Evolutionary conservation across 306 rosid species (phyloP).

Genomic region (Medicago arabica): DNA sequence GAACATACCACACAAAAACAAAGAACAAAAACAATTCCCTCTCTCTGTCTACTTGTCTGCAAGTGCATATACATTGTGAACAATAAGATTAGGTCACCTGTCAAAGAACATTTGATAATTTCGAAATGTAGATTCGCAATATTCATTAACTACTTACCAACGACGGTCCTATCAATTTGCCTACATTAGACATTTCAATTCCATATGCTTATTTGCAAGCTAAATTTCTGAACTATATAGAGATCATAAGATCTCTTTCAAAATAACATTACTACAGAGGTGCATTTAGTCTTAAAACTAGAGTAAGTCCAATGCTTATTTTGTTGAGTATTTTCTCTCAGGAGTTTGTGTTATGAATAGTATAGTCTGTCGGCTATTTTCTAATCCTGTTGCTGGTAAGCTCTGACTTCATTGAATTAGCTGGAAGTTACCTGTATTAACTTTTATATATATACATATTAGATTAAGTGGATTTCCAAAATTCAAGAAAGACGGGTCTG

Average conservation of each 20-base stretch:
- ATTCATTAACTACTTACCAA: background rate
- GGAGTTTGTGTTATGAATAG: slow-evolving; percentile 20
- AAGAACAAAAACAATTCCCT: no score
- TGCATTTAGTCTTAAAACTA: slow-evolving; percentile 2
- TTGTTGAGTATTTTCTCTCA: slow-evolving; percentile 23
- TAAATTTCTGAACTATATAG: slow-evolving; percentile 16
- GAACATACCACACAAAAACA: no score
- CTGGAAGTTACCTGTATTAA: slow-evolving; percentile 22
- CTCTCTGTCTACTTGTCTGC: background rate
- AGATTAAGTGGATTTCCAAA: slow-evolving; percentile 76
- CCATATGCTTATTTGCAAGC: slow-evolving; percentile 14
- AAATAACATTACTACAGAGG: background rate
- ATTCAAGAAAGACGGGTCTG: slow-evolving; percentile 73
- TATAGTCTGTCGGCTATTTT: slow-evolving; percentile 15
- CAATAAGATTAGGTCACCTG: slow-evolving; percentile 5
- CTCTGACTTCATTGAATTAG: slow-evolving; percentile 25
- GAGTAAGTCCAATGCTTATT: slow-evolving; percentile 6
- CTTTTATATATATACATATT: slow-evolving; percentile 15
- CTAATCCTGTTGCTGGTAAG: slow-evolving; percentile 4
- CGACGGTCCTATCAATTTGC: background rate
- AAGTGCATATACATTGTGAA: slow-evolving; percentile 25
- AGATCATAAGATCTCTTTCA: background rate
- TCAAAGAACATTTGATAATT: slow-evolving; percentile 1
- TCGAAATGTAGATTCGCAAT: background rate
- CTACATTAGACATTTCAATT: slow-evolving; percentile 4